Evolutionary conservation across 495 filamentous ascomycete genomes (phyloP), one percentile per base, ranked within the genome.

Genomic region (Hypoxylon rickii): DNA sequence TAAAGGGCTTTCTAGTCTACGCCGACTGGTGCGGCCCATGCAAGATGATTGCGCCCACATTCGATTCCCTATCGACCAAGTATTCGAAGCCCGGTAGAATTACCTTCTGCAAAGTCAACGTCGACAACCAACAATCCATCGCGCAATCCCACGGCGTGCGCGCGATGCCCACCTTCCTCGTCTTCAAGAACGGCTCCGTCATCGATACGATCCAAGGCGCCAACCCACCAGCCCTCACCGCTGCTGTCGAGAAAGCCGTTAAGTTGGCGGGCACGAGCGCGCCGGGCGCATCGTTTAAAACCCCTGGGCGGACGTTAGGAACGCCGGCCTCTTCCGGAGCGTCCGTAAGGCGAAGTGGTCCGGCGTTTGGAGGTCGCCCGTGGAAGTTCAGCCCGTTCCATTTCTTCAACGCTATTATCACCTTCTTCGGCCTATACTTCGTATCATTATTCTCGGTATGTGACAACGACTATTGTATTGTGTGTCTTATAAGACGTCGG

Each of bases 101-200:
- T 48, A 76, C 77, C 15, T 87, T 87, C 68, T 76, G 70, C 53
- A 87, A 87, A 63, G 75, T 85, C 63, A 74, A 87, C 64, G 81
- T 83, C 55, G 84, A 86, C 65, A 71, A 59, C 44, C 81, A 80
- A 51, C 66, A 74, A 37, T 76, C 81, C n/a, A 72, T 86, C 34
- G 78, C 84, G 8, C 61, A 73, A 36, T 63, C 71, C 54, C 84
- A 85, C 61, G 65, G 72, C 45, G 77, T 87, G 32, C 65, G 70
- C 59, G 86, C 85, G 19, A 85, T 90, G 82, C 92, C 92, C 1
- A 96, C 92, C 40, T 96, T 97, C 76, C 79, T 96, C 51, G 80
- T 96, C 57, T 87, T 97, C 76, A 87, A 92, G 71, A 83, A 83
- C 61, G 85, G 88, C 53, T 76, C 80, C 50, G 82, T 88, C 44